Evolutionary conservation across 1,284 basidiomycete species (phyloP), one percentile per base, ranked within the genome.

Genomic region (Mrakiaceae sp.): DNA sequence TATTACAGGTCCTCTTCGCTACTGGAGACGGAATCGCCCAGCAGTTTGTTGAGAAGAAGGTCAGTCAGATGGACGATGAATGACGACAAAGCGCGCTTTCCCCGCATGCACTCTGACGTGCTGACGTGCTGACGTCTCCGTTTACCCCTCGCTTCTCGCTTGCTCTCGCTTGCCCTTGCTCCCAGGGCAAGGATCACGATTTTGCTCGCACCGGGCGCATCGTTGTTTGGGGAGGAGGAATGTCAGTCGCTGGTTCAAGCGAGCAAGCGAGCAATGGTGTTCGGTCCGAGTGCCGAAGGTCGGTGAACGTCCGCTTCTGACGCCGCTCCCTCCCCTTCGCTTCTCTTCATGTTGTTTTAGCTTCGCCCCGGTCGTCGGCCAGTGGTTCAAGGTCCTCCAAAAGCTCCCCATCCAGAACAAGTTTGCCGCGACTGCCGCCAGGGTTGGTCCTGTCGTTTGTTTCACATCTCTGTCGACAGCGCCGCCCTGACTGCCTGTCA

Each of bases 11-110:
- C 2, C 69, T 79, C n/a, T 79, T 79, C 68, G 76, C 75, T 16
- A 75, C 78, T 10, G 79, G 79, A 49, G 79, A 80, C 69, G 75
- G 76, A 8, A 72, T 81, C 49, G 79, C 79, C n/a, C 79, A 80
- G 68, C 79, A 81, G 68, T 69, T 70, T 2, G 74, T 80, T 55
- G 79, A 80, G 71, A 78, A 79, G 70, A 75, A 75, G 65, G 64
- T 62, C 10, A 10, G 63, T 47, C 10, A 50, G 58, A 4, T 14
- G 48, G 3, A 27, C 27, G 27, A 27, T 27, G 27, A 27, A 27
- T 27, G 27, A 27, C 27, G 27, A 27, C 27, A 27, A 27, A 27
- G 27, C 27, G 27, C 27, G 27, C 27, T 27, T 27, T 27, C 27
- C 27, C 27, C 27, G 27, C 27, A 27, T 8, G 9, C 12, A 54